A percentile compares a stretch with the other conserved stretches of the same genome.
phyloP scores from a whole-genome alignment of 768 basidiomycete species.

The Hericium rajendrae region DNA sequence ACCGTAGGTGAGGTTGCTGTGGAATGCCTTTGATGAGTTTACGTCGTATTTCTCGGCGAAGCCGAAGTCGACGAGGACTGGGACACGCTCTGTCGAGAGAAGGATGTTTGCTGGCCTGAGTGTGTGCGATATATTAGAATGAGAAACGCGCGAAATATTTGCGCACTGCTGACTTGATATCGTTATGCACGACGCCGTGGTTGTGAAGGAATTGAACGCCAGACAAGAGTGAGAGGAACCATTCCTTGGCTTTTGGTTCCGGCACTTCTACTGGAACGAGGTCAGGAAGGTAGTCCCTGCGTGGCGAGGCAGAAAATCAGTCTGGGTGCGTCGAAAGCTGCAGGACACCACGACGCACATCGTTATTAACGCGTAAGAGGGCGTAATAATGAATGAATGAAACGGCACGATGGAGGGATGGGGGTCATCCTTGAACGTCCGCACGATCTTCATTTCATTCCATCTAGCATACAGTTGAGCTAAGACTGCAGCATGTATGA shows the following conservation, averaged over 20 bases:
- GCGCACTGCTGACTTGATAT: slow-evolving; percentile 68
- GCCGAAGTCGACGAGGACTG: slow-evolving; percentile 92
- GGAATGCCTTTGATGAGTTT: slow-evolving; percentile 55
- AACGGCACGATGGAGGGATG: slow-evolving; percentile 92
- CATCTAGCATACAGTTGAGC: slow-evolving; percentile 40
- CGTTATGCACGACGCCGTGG: slow-evolving; percentile 83
- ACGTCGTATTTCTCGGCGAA: slow-evolving; percentile 85
- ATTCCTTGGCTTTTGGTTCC: slow-evolving; percentile 64
- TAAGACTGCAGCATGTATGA: not conserved
- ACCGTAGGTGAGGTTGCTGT: slow-evolving; percentile 77
- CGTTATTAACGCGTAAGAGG: slow-evolving; percentile 84
- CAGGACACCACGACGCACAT: slow-evolving; percentile 47
- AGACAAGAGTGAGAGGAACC: slow-evolving; percentile 77
- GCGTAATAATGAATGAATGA: slow-evolving; percentile 88
- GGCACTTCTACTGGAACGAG: slow-evolving; percentile 84
- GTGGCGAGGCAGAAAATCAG: not conserved
- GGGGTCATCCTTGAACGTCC: slow-evolving; percentile 70
- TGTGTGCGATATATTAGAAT: not conserved
- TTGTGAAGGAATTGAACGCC: slow-evolving; percentile 78
- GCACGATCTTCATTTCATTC: slow-evolving; percentile 97
- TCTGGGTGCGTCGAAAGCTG: not conserved
- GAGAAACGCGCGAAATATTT: slow-evolving; percentile 1
- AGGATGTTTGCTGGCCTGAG: slow-evolving; percentile 88
- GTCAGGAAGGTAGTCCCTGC: slow-evolving; percentile 79
- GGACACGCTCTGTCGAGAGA: slow-evolving; percentile 64